These are phyloP conservation scores for Colletotrichum phormii DNA, from an alignment of 2,329 filamentous ascomycete genomes.

Conservation along the genomic window DNA sequence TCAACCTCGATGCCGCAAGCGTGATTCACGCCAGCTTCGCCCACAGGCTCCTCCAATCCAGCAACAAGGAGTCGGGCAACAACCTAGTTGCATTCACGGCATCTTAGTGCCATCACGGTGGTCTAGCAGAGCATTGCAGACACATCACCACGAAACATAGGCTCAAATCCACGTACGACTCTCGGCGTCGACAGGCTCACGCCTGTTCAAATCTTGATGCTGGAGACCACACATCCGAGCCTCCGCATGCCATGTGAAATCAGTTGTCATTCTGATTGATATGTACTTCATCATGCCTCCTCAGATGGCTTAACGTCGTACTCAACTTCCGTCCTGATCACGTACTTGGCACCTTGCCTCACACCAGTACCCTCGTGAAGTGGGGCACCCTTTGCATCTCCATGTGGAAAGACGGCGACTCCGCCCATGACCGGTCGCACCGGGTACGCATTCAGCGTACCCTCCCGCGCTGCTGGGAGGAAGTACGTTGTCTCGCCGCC, in stretches of 20 bases:
- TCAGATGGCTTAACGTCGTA: constrained; percentile 67
- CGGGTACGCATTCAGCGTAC: constrained; percentile 75
- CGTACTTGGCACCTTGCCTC: constrained; percentile 73
- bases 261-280: not conserved
- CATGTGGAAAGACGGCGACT: constrained; percentile 77
- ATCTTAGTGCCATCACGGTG: no score
- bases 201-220: not conserved
- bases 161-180: no score
- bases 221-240: not conserved
- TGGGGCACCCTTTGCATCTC: constrained; percentile 72
- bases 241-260: not conserved
- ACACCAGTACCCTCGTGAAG: constrained; percentile 80
- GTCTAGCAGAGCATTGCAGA: no score
- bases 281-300: not conserved
- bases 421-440: constrained; percentile 76
- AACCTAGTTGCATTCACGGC: no score
- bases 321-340: constrained; percentile 78
- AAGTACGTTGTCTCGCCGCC: constrained; percentile 80
- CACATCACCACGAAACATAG: no score
- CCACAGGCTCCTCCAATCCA: no score
- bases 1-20: no score
- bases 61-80: no score
- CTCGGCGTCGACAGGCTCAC: not conserved
- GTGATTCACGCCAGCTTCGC: no score
- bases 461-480: constrained; percentile 72